Base-by-base conservation (phyloP, 805 yeast species). In the Metschnikowia lachancei region DNA sequence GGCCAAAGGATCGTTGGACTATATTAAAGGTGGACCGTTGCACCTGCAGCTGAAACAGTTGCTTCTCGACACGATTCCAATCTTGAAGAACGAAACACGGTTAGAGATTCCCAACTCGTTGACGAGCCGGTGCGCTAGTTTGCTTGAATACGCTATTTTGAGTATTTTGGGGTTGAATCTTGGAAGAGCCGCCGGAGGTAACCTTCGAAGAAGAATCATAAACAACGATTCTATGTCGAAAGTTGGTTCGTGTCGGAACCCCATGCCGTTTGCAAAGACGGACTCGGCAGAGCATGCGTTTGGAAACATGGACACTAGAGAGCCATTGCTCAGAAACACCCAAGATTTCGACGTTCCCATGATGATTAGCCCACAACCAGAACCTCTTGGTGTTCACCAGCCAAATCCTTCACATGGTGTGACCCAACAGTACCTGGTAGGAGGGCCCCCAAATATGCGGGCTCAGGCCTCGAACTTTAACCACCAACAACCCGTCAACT, bases 1-100 rank as follows among this genome's bases (percentile, higher is more conserved):
- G 22, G 88, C 90, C 0, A 80, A 80, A 42, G 90, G 95, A 13
- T 80, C 89, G 0, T 69, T 90, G 46, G 96, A 89, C 52, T 88
- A 87, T 60, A 82, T 87, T 2, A 81, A 87, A 60, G 89, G 90
- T 32, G 96, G 96, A 0, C 82, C 92, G 1, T 65, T 89, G 45
- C 82, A 83, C 59, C 86, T 81, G 58, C 89, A 83, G 42, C 80
- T 83, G 59, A 84, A 81, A 53, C 72, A 65, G 29, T 66, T 86
- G 39, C 64, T 89, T 39, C 63, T 70, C 17, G 76, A 69, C 26
- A 72, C 81, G 2, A 63, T 83, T 2, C 65, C 70, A 18, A 78
- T 76, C 40, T 65, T 85, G 47, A 78, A 71, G 53, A 55, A 61
- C 12, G 86, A 82, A 55, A 75, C 80, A 38, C 66, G 64, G 17